phyloP scores from a whole-genome alignment of 176 grass and related monocot genomes.

The Microstegium vimineum region DNA sequence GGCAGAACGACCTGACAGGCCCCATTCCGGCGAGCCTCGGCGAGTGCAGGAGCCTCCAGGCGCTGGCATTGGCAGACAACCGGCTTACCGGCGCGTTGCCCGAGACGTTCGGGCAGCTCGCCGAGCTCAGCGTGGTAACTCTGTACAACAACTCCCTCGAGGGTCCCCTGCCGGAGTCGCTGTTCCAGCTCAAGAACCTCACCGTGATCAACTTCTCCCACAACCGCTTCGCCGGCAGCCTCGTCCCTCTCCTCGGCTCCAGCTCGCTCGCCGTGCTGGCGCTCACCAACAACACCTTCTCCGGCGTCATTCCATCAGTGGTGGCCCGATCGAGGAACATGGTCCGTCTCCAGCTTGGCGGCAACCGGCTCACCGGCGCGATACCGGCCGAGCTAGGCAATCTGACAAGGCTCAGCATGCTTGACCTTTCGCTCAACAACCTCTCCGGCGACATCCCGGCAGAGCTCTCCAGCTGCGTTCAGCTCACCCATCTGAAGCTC shows the following conservation, averaged over 20 bases:
- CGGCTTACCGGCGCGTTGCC: constrained; percentile 62
- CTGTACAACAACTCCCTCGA: constrained; percentile 90
- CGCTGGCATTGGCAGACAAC: constrained; percentile 82
- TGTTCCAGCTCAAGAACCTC: constrained; percentile 62
- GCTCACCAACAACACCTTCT: constrained; percentile 77
- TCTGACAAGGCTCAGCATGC: constrained; percentile 50
- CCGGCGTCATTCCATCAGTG: constrained; percentile 48
- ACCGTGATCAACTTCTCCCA: constrained; percentile 84
- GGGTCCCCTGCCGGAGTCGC: constrained; percentile 57
- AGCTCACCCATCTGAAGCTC: constrained; percentile 72
- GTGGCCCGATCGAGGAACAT: constrained; percentile 47
- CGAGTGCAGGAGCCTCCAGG: constrained; percentile 61
- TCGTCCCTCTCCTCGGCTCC: constrained; percentile 71
- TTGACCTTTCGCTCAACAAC: constrained; percentile 71
- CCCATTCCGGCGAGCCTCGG: constrained; percentile 72
- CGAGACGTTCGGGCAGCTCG: constrained; percentile 45
- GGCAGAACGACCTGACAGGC: constrained; percentile 86
- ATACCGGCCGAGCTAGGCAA: constrained; percentile 55
- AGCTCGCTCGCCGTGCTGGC: constrained; percentile 51
- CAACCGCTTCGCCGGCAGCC: constrained; percentile 66
- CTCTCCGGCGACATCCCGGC: constrained; percentile 52
- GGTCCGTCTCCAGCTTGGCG: constrained; percentile 58
- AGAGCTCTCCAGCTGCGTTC: constrained; percentile 52
- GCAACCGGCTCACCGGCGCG: constrained; percentile 50
- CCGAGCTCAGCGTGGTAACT: constrained; percentile 61